Evolutionary conservation across 148 eudicot genomes (phyloP).

Genomic region (Simmondsia chinensis): DNA sequence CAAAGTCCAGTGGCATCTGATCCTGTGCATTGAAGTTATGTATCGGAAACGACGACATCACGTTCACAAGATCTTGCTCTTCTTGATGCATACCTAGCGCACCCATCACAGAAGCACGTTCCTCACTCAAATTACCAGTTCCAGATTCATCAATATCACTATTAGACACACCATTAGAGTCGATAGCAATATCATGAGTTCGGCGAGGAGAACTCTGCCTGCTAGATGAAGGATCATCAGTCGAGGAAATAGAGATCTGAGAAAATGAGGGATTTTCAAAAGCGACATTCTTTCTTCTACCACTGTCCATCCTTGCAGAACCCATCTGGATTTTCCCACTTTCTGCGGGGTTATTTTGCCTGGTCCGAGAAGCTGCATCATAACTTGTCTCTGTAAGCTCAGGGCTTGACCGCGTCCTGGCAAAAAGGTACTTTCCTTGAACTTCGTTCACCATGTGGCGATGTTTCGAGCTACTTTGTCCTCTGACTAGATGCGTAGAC

Average conservation of each 20-base stretch:
- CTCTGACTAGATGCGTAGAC: constrained; percentile 19
- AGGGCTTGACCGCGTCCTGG: constrained; percentile 79
- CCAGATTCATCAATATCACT: constrained; percentile 24
- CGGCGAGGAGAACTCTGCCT: constrained; percentile 25
- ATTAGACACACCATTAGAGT: constrained; percentile 22
- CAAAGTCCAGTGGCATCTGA: constrained; percentile 48
- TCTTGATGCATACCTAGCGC: constrained; percentile 57
- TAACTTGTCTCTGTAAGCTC: constrained; percentile 54
- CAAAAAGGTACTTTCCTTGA: constrained; percentile 61
- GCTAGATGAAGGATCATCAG: constrained; percentile 26
- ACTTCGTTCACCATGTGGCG: constrained; percentile 31
- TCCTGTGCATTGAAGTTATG: constrained; percentile 49
- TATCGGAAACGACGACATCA: constrained; percentile 53
- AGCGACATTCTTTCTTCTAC: constrained; percentile 33
- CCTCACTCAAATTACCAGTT: constrained; percentile 23
- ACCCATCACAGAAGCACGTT: constrained; percentile 26
- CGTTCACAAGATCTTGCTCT: constrained; percentile 74
- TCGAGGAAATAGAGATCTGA: constrained; percentile 28
- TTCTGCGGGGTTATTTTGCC: constrained; percentile 28
- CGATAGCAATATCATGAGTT: constrained; percentile 22
- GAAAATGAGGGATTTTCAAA: constrained; percentile 29
- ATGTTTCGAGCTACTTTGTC: constrained; percentile 22
- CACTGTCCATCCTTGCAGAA: constrained; percentile 25
- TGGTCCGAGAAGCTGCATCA: constrained; percentile 33
- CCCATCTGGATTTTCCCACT: constrained; percentile 29